Conservation (phyloP, 495 filamentous ascomycete species). For the Annulohypoxylon moriforme region DNA sequence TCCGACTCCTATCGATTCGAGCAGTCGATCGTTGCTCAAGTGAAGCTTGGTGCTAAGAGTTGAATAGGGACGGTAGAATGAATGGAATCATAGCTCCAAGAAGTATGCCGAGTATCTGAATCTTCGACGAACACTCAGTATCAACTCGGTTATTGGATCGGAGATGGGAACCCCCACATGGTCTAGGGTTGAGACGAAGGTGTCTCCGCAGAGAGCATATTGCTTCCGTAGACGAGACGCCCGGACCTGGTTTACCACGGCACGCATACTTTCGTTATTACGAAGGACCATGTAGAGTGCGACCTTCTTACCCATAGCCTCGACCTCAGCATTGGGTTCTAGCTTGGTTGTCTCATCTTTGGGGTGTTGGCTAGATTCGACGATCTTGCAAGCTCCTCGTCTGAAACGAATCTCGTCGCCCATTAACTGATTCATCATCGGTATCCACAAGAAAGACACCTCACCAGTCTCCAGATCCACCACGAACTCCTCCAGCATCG, state of each 20-base stretch:
- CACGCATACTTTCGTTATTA: background rate
- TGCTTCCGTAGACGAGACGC: background rate
- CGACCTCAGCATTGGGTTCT: background rate
- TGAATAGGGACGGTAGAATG: background rate
- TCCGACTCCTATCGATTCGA: background rate
- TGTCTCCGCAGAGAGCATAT: background rate
- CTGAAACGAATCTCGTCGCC: slow-evolving; percentile 1
- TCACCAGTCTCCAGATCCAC: background rate
- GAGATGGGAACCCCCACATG: background rate
- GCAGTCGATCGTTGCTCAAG: background rate
- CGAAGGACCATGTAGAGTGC: background rate
- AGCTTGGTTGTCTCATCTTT: background rate
- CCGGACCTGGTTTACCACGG: background rate
- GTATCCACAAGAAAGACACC: background rate
- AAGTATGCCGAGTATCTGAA: background rate
- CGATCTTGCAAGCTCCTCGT: background rate
- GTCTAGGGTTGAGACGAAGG: background rate
- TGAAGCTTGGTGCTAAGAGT: background rate
- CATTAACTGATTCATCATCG: background rate
- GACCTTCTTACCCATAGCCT: background rate
- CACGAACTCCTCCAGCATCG: background rate
- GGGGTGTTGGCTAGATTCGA: background rate
- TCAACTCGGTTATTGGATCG: background rate
- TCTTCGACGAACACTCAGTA: background rate
- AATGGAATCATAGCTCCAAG: background rate